These are phyloP conservation scores for Arachis hypogaea DNA, from an alignment of 306 rosid species.

Conservation along the genomic window DNA sequence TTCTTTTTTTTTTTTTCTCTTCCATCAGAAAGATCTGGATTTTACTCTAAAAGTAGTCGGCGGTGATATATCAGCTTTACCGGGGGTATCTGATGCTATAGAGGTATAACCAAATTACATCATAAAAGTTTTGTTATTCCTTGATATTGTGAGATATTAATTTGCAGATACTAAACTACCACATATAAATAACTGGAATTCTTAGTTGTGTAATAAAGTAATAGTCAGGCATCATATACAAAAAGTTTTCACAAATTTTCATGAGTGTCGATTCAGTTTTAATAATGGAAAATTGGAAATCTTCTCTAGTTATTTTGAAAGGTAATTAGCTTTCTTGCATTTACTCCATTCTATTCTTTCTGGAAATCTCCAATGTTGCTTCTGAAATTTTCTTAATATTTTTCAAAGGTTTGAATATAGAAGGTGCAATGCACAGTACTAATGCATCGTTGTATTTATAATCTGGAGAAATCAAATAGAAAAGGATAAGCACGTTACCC, in stretches of 20 bases:
- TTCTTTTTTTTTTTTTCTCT: slow-evolving; percentile 28
- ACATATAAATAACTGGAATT: neutral
- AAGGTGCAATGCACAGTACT: neutral
- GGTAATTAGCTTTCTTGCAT: too few species aligned
- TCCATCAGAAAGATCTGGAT: slow-evolving; percentile 81
- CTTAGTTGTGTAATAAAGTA: neutral
- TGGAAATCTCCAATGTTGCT: neutral
- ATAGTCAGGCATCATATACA: neutral
- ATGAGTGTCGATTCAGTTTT: neutral
- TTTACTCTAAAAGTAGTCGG: slow-evolving; percentile 86
- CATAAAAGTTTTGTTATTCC: slow-evolving; percentile 28
- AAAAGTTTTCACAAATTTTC: slow-evolving; percentile 10
- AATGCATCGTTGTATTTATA: slow-evolving; percentile 5
- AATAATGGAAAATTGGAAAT: neutral
- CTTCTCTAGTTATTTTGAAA: too few species aligned
- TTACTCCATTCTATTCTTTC: neutral
- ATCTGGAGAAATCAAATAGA: neutral
- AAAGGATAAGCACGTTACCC: slow-evolving; percentile 15
- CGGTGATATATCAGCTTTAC: slow-evolving; percentile 78
- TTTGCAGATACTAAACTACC: slow-evolving; percentile 6
- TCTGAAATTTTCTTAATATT: slow-evolving; percentile 7
- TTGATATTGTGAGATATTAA: slow-evolving; percentile 16
- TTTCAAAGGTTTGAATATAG: slow-evolving; percentile 24
- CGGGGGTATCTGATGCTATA: slow-evolving; percentile 82
- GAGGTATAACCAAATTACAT: slow-evolving; percentile 61